Percentiles rank a stretch among this genome's conserved stretches.
phyloP scores from a whole-genome alignment of 768 basidiomycete species.

The Boletus sensibilis region DNA sequence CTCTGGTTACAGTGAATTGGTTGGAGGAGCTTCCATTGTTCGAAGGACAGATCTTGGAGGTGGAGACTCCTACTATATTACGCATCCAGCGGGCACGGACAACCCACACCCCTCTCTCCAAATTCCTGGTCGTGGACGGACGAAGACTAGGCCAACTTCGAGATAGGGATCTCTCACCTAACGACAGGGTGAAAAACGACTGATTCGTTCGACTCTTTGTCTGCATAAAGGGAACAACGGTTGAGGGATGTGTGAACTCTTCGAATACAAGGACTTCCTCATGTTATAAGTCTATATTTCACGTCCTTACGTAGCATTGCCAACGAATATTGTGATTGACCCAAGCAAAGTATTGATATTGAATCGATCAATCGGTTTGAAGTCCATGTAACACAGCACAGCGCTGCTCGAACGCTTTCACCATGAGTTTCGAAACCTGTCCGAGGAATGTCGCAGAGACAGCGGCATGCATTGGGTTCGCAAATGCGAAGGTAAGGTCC shows the following conservation, averaged over 20 bases:
- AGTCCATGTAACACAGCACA: constrained; percentile 72
- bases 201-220: background rate
- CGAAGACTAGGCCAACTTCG: background rate
- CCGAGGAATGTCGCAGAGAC: constrained; percentile 86
- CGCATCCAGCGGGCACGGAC: background rate
- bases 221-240: background rate
- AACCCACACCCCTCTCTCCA: background rate
- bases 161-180: background rate
- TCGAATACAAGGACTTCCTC: background rate
- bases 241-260: background rate
- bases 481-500: constrained; percentile 83
- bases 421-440: constrained; percentile 84
- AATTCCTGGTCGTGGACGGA: background rate
- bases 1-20: background rate
- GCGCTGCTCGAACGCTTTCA: constrained; percentile 87
- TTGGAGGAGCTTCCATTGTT: background rate
- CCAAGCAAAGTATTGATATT: background rate
- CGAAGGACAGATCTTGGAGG: background rate
- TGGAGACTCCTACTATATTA: background rate
- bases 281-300: background rate
- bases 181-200: background rate
- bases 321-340: background rate
- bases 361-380: constrained; percentile 22
- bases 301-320: background rate
- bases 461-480: constrained; percentile 80